Base-by-base conservation (phyloP, 306 rosid genomes). In the Purshia tridentata region DNA sequence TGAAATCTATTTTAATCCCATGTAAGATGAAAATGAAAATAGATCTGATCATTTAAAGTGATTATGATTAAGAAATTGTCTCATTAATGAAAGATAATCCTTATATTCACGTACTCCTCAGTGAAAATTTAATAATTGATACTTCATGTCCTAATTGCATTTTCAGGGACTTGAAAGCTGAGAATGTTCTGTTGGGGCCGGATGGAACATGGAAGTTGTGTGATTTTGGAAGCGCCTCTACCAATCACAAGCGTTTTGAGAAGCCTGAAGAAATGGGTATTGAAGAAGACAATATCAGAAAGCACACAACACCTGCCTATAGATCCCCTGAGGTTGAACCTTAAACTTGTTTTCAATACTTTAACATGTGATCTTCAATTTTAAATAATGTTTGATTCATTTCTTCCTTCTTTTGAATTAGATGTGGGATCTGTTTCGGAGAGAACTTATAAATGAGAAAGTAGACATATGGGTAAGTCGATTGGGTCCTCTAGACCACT, bases 181-280 rank as follows among this genome's bases (percentile, higher is more conserved):
- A 91, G 78, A 91, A 94, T 83, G 78, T 91, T 80, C 80, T 91
- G 75, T 78, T 89, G 55, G 88, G 96, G 68, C 52, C 95, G 44
- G 97, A 89, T 88, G 97, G 99, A 61, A 73, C 51, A 35, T 94
- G 99, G 97, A 94, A 91, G 70, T 87, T 94, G 81, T 94, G 99
- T 84, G 99, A 94, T 86, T 94, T 89, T 83, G 99, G 97, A 73
- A 94, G 99, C 84, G 85, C 87, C 72, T 88, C 95, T 53, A 91
- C 97, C 51, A 91, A 91, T 77, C 97, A 94, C 85, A 94, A 91
- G 83, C 86, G 96, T 29, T 94, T 91, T 69, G 97, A 89, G 84
- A 94, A 88, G 85, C 91, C 96, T 54, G 97, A 91, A 80, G 99
- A 94, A 78, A 94, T 94, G 99, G 99, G 99, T 57, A 84, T 94